A percentile compares a stretch with the other conserved stretches of the same genome.
Evolutionary conservation across 2,329 filamentous ascomycete species (phyloP).

Genomic region (Tolypocladium amazonense): DNA sequence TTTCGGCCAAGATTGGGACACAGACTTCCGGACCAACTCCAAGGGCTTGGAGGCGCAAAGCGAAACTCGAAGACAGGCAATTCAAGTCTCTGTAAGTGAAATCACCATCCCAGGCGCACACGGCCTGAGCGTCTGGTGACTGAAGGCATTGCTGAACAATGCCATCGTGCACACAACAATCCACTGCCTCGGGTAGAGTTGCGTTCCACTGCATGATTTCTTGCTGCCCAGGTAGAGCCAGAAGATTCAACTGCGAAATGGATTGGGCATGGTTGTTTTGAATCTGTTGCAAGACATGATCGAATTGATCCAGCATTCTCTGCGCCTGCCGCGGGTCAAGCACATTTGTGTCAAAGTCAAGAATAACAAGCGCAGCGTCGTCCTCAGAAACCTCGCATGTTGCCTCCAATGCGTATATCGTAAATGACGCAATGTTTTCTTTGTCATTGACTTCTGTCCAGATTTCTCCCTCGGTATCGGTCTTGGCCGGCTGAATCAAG

Average conservation of each 20-base stretch:
- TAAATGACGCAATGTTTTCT: not conserved
- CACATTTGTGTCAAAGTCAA: constrained; percentile 1
- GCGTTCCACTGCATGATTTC: constrained; percentile 14
- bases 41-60: constrained; percentile 1
- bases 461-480: not conserved
- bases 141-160: constrained; percentile 22
- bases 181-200: constrained; percentile 1
- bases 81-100: constrained; percentile 29
- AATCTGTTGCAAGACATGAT: not conserved
- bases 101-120: constrained; percentile 34
- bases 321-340: not conserved
- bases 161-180: constrained; percentile 28
- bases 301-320: not conserved
- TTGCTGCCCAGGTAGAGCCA: not conserved
- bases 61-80: constrained; percentile 1
- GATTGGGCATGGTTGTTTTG: not conserved
- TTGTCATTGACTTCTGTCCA: not conserved
- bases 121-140: constrained; percentile 21
- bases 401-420: constrained; percentile 2
- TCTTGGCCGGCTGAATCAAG: constrained; percentile 1
- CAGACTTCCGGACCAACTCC: constrained; percentile 1
- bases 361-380: not conserved
- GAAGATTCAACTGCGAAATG: not conserved
- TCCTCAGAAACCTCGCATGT: not conserved
- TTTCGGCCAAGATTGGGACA: constrained; percentile 24